Percentiles rank a stretch among this genome's conserved stretches.
Evolutionary conservation across 1,284 basidiomycete species (phyloP).

Genomic region (Pterulicium gracile): DNA sequence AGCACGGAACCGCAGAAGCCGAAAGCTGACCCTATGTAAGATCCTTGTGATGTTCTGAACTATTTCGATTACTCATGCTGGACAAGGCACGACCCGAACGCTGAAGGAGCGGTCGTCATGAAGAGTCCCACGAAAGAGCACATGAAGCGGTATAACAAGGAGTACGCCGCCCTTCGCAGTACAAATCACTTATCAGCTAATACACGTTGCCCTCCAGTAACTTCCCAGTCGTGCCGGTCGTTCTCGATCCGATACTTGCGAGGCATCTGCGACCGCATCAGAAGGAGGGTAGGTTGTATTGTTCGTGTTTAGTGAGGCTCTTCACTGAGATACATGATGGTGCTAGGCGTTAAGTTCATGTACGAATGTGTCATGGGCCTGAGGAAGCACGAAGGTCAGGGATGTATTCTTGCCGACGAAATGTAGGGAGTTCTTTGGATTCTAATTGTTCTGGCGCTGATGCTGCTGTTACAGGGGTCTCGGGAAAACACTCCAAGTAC

Average conservation of each 20-base stretch:
- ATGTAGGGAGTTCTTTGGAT: constrained; percentile 58
- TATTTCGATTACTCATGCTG: constrained; percentile 14
- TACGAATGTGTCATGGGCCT: constrained; percentile 97
- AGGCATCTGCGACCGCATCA: constrained; percentile 84
- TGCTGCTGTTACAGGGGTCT: constrained; percentile 57
- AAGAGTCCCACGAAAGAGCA: constrained; percentile 65
- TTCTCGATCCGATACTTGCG: constrained; percentile 84
- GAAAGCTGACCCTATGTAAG: neutral
- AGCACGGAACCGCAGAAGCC: neutral
- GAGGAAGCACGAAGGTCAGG: constrained; percentile 78
- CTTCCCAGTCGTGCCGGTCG: constrained; percentile 69
- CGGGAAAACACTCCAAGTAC: constrained; percentile 82
- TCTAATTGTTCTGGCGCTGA: constrained; percentile 8
- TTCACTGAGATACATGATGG: neutral
- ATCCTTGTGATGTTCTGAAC: neutral
- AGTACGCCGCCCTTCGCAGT: constrained; percentile 31
- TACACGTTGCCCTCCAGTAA: constrained; percentile 26
- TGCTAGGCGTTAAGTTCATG: constrained; percentile 81
- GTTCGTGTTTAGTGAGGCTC: no score
- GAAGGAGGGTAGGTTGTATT: constrained; percentile 53
- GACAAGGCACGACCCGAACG: constrained; percentile 62
- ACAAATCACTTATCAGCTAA: constrained; percentile 1
- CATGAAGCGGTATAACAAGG: constrained; percentile 58
- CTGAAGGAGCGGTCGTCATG: constrained; percentile 80
- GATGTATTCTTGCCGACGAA: constrained; percentile 96